Percentiles rank a stretch among this genome's conserved stretches.
These are phyloP conservation scores for Miscanthus lutarioriparius DNA, from an alignment of 176 grass and related monocot species.

Conservation along the genomic window DNA sequence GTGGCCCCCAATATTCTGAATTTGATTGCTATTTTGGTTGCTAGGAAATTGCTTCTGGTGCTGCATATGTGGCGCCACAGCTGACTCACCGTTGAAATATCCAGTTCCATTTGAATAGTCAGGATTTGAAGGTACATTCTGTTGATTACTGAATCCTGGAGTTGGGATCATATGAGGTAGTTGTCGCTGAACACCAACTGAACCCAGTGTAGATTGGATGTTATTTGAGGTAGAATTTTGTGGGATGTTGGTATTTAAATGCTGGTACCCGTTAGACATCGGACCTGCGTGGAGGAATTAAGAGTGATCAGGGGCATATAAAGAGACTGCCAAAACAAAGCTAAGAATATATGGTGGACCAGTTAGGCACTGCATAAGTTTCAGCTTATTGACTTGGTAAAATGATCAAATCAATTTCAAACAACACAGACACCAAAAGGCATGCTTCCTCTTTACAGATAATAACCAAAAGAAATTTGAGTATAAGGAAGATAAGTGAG, in stretches of 20 bases:
- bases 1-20: constrained; percentile 55
- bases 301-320: constrained; percentile 26
- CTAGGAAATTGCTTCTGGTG: constrained; percentile 76
- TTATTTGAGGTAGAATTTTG: constrained; percentile 64
- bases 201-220: constrained; percentile 50
- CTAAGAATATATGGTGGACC: not conserved
- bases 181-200: constrained; percentile 64
- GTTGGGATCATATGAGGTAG: constrained; percentile 92
- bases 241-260: constrained; percentile 53
- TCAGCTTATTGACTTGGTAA: constrained; percentile 31
- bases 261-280: constrained; percentile 74
- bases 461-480: constrained; percentile 10
- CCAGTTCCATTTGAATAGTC: constrained; percentile 86
- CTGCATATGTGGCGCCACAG: constrained; percentile 55
- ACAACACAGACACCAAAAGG: constrained; percentile 14
- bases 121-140: constrained; percentile 54
- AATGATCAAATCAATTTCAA: constrained; percentile 26
- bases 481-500: not conserved
- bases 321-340: constrained; percentile 17
- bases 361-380: constrained; percentile 14
- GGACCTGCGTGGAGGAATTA: constrained; percentile 49
- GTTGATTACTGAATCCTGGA: constrained; percentile 83
- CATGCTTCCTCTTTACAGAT: not conserved
- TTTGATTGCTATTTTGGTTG: constrained; percentile 65
- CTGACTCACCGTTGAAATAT: constrained; percentile 68